These are phyloP conservation scores for Pichia phayaonensis DNA, from an alignment of 805 yeast genomes.

Conservation along the genomic window DNA sequence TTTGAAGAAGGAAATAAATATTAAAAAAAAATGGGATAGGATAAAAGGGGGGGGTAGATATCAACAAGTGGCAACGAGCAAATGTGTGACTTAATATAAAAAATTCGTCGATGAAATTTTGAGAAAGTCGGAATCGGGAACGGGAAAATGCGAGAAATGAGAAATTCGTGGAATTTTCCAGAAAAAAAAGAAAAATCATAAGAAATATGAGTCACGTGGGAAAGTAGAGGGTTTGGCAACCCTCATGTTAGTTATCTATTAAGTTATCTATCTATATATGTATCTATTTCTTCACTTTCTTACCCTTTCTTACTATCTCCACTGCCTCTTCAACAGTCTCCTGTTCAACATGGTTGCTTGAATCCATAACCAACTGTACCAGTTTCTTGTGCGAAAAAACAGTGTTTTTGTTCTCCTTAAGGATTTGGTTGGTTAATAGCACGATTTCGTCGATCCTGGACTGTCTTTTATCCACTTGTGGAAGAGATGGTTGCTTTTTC, in stretches of 20 bases:
- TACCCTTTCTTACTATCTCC: background rate
- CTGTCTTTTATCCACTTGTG: background rate
- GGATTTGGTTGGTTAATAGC: background rate
- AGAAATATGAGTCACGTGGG: background rate
- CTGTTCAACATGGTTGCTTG: background rate
- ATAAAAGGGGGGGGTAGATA: background rate
- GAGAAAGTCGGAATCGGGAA: background rate
- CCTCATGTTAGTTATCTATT: background rate
- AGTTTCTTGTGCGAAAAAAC: background rate
- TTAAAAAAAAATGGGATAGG: background rate
- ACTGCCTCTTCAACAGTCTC: background rate
- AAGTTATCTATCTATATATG: too few species aligned
- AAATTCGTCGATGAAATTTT: background rate
- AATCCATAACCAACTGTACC: background rate
- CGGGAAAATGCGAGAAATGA: background rate
- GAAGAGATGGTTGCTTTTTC: background rate
- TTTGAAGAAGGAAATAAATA: background rate
- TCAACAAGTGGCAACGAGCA: background rate
- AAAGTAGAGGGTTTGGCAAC: background rate
- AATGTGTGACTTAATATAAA: background rate
- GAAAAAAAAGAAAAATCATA: background rate
- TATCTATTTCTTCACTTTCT: background rate
- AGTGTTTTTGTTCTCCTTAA: background rate
- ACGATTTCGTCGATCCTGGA: background rate
- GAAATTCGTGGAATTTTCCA: background rate